phyloP scores from a whole-genome alignment of 2,329 filamentous ascomycete species.

The Thermoascus crustaceus region DNA sequence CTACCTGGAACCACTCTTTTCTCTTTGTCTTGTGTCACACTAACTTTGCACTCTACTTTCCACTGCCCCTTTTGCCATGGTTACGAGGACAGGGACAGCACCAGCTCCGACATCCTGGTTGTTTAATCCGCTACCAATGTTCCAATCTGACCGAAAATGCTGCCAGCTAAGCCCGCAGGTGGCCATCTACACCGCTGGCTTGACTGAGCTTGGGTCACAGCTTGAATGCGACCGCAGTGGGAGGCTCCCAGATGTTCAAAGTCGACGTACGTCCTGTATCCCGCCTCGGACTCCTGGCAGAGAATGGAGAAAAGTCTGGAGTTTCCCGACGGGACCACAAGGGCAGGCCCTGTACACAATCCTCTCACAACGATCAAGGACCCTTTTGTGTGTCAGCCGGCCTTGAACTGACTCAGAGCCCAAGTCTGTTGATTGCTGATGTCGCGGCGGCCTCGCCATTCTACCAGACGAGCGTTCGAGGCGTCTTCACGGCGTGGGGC shows the following conservation, averaged over 20 bases:
- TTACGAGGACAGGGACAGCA: constrained; percentile 46
- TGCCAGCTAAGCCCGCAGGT: constrained; percentile 35
- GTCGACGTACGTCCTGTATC: constrained; percentile 5
- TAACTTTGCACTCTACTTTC: constrained; percentile 31
- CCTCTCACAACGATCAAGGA: constrained; percentile 4
- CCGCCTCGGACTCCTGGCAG: not conserved
- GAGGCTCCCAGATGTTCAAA: not conserved
- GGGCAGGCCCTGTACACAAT: constrained; percentile 2
- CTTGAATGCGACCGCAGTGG: not conserved
- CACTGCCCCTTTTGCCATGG: constrained; percentile 56
- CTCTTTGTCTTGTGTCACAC: not conserved
- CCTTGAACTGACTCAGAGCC: constrained; percentile 33
- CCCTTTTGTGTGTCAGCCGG: not conserved
- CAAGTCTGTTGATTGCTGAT: constrained; percentile 37
- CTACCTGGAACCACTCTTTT: constrained; percentile 36
- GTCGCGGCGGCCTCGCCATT: constrained; percentile 39
- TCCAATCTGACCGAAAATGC: constrained; percentile 37
- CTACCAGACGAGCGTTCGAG: constrained; percentile 42
- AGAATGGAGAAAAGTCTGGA: constrained; percentile 1
- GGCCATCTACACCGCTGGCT: constrained; percentile 47
- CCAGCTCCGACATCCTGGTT: constrained; percentile 42
- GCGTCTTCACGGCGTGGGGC: constrained; percentile 50
- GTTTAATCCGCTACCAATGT: constrained; percentile 26
- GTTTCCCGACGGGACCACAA: constrained; percentile 2
- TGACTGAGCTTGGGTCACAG: constrained; percentile 19